Conservation (phyloP, 176 grass and related monocot species). For the Puccinellia tenuiflora region DNA sequence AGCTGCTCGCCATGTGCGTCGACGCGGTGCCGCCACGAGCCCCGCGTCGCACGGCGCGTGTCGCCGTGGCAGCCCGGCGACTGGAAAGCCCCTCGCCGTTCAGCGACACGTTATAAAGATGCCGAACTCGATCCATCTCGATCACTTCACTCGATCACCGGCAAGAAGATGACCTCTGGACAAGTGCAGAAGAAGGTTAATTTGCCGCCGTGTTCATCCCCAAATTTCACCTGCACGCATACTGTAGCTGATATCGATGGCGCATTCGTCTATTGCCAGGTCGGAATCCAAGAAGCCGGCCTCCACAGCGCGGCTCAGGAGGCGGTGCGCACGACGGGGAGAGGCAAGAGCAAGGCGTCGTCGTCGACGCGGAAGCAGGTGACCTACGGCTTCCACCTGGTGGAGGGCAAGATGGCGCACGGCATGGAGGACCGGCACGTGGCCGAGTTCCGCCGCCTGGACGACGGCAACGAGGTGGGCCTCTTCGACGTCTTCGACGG, state of each 20-base stretch:
- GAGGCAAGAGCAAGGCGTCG: constrained; percentile 37
- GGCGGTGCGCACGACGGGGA: constrained; percentile 10
- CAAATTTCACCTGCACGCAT: neutral
- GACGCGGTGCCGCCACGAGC: neutral
- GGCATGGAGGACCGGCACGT: constrained; percentile 58
- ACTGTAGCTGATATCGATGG: neutral
- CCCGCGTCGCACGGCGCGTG: neutral
- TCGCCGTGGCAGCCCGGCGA: neutral
- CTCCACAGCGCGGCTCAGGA: neutral
- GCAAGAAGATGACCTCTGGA: neutral
- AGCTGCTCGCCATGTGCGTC: neutral
- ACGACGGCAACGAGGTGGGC: constrained; percentile 51
- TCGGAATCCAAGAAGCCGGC: neutral
- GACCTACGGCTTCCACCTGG: constrained; percentile 57
- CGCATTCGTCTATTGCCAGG: neutral
- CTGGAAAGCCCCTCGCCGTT: neutral
- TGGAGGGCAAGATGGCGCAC: constrained; percentile 51
- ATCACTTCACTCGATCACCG: neutral
- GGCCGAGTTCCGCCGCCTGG: constrained; percentile 40
- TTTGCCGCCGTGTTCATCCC: neutral
- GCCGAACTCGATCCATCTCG: neutral
- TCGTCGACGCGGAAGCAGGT: constrained; percentile 35
- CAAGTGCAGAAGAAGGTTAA: neutral
- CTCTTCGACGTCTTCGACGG: constrained; percentile 70
- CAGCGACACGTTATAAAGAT: neutral